Percentiles rank a stretch among this genome's conserved stretches.
phyloP scores from a whole-genome alignment of 2,329 filamentous ascomycete genomes.

The Ploettnerulaceae sp. region DNA sequence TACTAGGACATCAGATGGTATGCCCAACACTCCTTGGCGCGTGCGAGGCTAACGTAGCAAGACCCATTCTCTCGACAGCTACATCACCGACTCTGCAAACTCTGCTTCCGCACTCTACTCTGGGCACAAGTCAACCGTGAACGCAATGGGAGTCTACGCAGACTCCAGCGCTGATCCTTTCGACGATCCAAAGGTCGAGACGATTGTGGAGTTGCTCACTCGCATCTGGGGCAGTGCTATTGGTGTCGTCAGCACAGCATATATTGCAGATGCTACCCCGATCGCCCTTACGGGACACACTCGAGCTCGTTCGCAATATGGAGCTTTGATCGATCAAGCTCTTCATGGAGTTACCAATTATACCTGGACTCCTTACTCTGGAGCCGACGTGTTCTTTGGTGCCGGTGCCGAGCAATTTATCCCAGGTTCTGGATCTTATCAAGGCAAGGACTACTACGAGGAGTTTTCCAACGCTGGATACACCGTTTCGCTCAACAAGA shows the following conservation, averaged over 20 bases:
- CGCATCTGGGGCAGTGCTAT: slow-evolving; percentile 59
- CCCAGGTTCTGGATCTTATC: slow-evolving; percentile 57
- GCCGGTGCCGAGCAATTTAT: slow-evolving; percentile 80
- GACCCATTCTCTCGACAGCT: slow-evolving; percentile 79
- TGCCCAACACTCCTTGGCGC: not conserved
- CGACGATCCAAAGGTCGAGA: slow-evolving; percentile 84
- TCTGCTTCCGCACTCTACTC: slow-evolving; percentile 76
- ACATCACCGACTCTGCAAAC: slow-evolving; percentile 85
- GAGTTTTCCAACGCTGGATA: slow-evolving; percentile 69
- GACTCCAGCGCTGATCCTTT: slow-evolving; percentile 69
- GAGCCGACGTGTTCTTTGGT: slow-evolving; percentile 78
- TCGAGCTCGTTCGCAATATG: slow-evolving; percentile 63
- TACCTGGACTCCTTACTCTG: slow-evolving; percentile 69
- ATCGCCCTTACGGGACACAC: slow-evolving; percentile 71
- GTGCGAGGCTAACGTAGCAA: slow-evolving; percentile 15
- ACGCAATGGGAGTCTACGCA: slow-evolving; percentile 72
- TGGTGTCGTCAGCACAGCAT: slow-evolving; percentile 72
- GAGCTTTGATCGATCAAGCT: slow-evolving; percentile 68
- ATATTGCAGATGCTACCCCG: slow-evolving; percentile 76
- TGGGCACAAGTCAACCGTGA: slow-evolving; percentile 79
- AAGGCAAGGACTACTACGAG: slow-evolving; percentile 73
- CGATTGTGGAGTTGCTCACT: slow-evolving; percentile 71
- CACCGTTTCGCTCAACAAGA: slow-evolving; percentile 68
- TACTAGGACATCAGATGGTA: slow-evolving; percentile 79
- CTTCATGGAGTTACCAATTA: slow-evolving; percentile 74